Base-by-base conservation (phyloP, 2,329 filamentous ascomycete species). In the Penicillium capsulatum region DNA sequence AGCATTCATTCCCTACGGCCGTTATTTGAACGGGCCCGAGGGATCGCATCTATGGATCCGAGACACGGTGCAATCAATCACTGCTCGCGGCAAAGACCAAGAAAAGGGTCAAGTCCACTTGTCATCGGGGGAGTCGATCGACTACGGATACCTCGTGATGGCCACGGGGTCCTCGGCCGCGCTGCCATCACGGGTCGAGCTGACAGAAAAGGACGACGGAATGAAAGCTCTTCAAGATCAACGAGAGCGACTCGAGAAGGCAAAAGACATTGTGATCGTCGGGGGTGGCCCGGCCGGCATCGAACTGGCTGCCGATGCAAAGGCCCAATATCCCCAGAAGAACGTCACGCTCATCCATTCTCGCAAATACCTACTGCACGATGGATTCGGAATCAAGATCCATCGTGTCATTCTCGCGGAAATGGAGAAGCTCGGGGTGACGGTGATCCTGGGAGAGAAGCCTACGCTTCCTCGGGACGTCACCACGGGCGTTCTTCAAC, bases 221-320 rank as follows among this genome's bases (percentile, higher is more conserved):
- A 60, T 73, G 14, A 50, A 55, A 34, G 62, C 67, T n/a, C 46
- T 81, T 26, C 60, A 59, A 30, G 54, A 36, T n/a, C 13, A 32
- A 7, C 33, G 24, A 17, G 3, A 36, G n/a, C 31, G 28, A n/a
- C 35, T 45, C 13, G 15, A 15, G n/a, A 10, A 19, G n/a, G 31
- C 35, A 7, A 3, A 24, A 8, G 27, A 38, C 16, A 42, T 45
- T 5, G 72, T 76, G 2, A 67, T 79, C 0, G 67, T 77, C 0
- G 80, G 79, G 2, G 79, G 77, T 0, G 79, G 79, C 2, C 77
- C 80, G 1, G 79, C 79, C 0, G 80, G 80, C 1, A 74, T 83
- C 0, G 76, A 83, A 58, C 60, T 82, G 22, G 78, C 77, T 0
- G 71, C 76, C 0, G 79, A 83, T 51, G 73, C 76, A 7, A 80